phyloP scores from a whole-genome alignment of 2,329 filamentous ascomycete species.

The Pseudogymnoascus pannorum region DNA sequence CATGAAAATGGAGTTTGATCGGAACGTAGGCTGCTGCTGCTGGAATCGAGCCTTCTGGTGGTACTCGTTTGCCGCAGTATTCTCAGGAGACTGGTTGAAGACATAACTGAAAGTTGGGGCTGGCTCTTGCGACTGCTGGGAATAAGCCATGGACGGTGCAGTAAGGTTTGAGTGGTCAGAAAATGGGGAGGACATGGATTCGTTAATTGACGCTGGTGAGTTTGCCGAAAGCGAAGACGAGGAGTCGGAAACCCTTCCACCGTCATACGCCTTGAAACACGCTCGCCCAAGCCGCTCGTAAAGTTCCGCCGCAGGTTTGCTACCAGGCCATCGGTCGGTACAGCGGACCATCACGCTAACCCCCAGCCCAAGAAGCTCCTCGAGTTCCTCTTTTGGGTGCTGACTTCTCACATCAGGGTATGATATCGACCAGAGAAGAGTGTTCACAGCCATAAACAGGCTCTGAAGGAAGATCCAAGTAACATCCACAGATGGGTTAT shows the following conservation, averaged over 20 bases:
- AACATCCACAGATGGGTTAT: slow-evolving; percentile 67
- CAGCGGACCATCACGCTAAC: slow-evolving; percentile 74
- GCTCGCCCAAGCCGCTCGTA: slow-evolving; percentile 81
- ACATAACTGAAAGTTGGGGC: slow-evolving; percentile 52
- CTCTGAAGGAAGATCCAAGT: slow-evolving; percentile 91
- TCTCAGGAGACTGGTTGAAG: slow-evolving; percentile 48
- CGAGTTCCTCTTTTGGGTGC: slow-evolving; percentile 67
- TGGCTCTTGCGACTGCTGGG: slow-evolving; percentile 31
- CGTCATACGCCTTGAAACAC: slow-evolving; percentile 81
- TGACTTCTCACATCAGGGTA: slow-evolving; percentile 73
- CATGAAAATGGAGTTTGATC: slow-evolving; percentile 60
- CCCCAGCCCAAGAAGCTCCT: slow-evolving; percentile 64
- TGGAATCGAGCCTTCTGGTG: slow-evolving; percentile 16
- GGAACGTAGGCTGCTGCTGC: slow-evolving; percentile 44
- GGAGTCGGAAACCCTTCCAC: slow-evolving; percentile 38
- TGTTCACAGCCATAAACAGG: slow-evolving; percentile 87
- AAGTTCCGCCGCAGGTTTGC: slow-evolving; percentile 72
- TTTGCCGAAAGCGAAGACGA: slow-evolving; percentile 41
- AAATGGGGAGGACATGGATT: slow-evolving; percentile 41
- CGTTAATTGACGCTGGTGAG: slow-evolving; percentile 32
- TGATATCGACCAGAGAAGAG: slow-evolving; percentile 83
- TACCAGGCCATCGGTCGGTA: slow-evolving; percentile 86
- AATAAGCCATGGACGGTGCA: slow-evolving; percentile 28
- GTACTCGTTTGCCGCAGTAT: slow-evolving; percentile 26
- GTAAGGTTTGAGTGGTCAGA: slow-evolving; percentile 35